These are phyloP conservation scores for Claviceps sp. DNA, from an alignment of 2,329 filamentous ascomycete genomes.

Conservation along the genomic window DNA sequence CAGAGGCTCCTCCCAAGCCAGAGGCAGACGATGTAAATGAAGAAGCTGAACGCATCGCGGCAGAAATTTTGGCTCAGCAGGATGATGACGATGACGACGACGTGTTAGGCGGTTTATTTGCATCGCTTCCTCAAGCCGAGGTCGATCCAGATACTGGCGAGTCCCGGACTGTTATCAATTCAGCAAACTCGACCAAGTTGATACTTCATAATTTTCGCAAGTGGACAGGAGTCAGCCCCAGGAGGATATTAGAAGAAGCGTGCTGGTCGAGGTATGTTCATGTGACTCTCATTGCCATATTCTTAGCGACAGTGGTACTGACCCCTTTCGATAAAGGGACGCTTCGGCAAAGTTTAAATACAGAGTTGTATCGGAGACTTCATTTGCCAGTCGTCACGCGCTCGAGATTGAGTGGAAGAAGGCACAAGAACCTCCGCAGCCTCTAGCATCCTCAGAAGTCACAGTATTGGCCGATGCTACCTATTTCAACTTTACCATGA, in stretches of 20 bases:
- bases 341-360: slow-evolving; percentile 53
- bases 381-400: slow-evolving; percentile 64
- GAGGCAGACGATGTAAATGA: slow-evolving; percentile 29
- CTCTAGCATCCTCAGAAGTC: slow-evolving; percentile 23
- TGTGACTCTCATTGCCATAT: neutral
- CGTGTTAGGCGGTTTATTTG: slow-evolving; percentile 37
- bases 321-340: slow-evolving; percentile 38
- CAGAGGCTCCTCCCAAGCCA: slow-evolving; percentile 19
- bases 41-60: slow-evolving; percentile 45
- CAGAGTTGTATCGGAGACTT: slow-evolving; percentile 55
- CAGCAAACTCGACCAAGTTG: slow-evolving; percentile 39
- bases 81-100: slow-evolving; percentile 44
- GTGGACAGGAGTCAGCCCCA: slow-evolving; percentile 62
- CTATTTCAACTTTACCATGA: slow-evolving; percentile 60
- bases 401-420: slow-evolving; percentile 71
- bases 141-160: slow-evolving; percentile 46
- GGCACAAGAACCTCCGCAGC: slow-evolving; percentile 39
- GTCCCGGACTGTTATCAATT: slow-evolving; percentile 40
- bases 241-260: slow-evolving; percentile 70
- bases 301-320: neutral
- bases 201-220: slow-evolving; percentile 74
- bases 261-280: slow-evolving; percentile 56
- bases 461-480: slow-evolving; percentile 33
- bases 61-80: slow-evolving; percentile 42
- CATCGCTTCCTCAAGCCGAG: slow-evolving; percentile 46